Evolutionary conservation across 768 basidiomycete species (phyloP), one percentile per base, ranked within the genome.

Genomic region (Lepiota subincarnata): DNA sequence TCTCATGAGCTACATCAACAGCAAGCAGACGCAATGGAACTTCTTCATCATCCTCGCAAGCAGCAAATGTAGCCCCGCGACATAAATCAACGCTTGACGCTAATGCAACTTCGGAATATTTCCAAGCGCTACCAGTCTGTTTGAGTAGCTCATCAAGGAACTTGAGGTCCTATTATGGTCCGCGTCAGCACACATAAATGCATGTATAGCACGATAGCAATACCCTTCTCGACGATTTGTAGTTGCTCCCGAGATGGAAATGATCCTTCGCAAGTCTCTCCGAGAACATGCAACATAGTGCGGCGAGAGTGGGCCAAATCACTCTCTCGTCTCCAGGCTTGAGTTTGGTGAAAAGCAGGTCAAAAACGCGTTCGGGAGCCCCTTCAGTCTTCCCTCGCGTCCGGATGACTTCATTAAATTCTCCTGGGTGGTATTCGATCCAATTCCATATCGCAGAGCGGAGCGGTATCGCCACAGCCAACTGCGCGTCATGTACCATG

Each of bases 381-480:
- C 88, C 90, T 55, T 96, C 94, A 11, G 89, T 73, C 42, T 72
- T 77, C 24, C 84, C 81, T 41, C 84, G 76, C 2, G 75, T 72
- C 8, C 78, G 74, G 35, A 92, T 76, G 4, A 82, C 76, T 6
- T 91, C 84, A 49, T 86, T 85, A 65, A 84, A 96, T 64, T 97
- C 90, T 4, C 73, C 70, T 0, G 90, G 86, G 62, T 86, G 89
- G 19, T 81, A 73, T 26, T 87, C 84, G 28, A 95, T 84, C 92
- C 92, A 96, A 57, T 87, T 92, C 92, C 93, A 95, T 22, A 96
- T 73, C 1, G 89, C 90, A 24, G 79, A 75, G 18, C 91, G 82
- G 34, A 96, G 75, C 22, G 87, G 81, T 22, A 80, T 72, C 0
- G 91, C 83, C 44, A 94, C 77, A 0, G 87, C 84, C 12, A 79